Evolutionary conservation across 768 basidiomycete genomes (phyloP).

Genomic region (Paxillus rubicundulus): DNA sequence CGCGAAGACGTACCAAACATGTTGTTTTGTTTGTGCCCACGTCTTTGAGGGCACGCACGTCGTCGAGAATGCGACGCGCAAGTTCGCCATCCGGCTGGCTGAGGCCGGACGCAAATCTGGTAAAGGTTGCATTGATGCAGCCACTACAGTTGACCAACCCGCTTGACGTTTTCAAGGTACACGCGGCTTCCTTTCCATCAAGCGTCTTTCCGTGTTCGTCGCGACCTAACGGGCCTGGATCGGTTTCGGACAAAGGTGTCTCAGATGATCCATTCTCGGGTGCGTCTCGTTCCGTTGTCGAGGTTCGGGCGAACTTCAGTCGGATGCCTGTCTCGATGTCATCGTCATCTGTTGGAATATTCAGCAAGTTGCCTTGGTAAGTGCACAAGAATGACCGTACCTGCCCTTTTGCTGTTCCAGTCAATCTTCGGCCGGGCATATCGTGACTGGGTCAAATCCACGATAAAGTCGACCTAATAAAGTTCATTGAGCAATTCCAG

Average conservation of each 20-base stretch:
- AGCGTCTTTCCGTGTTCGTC: conserved; percentile 44
- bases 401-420: conserved; percentile 90
- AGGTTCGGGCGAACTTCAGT: conserved; percentile 37
- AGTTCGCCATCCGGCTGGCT: conserved; percentile 17
- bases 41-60: conserved; percentile 13
- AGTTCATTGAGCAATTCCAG: background rate
- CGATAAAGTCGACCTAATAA: conserved; percentile 62
- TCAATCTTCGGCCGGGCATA: conserved; percentile 57
- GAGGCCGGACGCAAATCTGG: conserved; percentile 20
- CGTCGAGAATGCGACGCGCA: conserved; percentile 15
- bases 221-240: conserved; percentile 12
- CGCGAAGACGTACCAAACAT: conserved; percentile 30
- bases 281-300: conserved; percentile 14
- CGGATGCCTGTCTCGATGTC: conserved; percentile 71
- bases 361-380: conserved; percentile 2
- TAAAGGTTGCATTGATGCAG: conserved; percentile 27
- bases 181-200: conserved; percentile 48
- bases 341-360: conserved; percentile 62
- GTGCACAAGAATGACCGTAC: conserved; percentile 35
- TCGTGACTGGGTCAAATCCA: conserved; percentile 64
- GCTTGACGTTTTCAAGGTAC: conserved; percentile 31
- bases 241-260: conserved; percentile 10
- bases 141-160: conserved; percentile 33
- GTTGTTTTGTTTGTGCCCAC: conserved; percentile 28
- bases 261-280: conserved; percentile 9